Conservation (phyloP, 78 protist species). For the Emiliania huxleyi region DNA sequence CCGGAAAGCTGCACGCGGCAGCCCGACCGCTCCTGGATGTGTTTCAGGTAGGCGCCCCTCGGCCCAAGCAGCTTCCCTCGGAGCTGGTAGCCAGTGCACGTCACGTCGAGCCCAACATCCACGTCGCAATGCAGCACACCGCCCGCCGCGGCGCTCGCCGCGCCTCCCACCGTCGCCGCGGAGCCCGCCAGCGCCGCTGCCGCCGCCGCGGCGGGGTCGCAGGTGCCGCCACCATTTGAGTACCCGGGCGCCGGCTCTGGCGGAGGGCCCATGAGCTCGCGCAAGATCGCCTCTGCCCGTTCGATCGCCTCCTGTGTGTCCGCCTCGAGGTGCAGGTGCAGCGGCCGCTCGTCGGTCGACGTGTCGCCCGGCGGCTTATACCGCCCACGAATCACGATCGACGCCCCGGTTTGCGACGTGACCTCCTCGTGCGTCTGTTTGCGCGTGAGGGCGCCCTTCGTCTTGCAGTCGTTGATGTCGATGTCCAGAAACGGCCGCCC, state of each 20-base stretch:
- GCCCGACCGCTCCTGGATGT: background rate
- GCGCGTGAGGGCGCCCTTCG: background rate
- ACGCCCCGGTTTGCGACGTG: background rate
- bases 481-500: no score
- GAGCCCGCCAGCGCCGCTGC: background rate
- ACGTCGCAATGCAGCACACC: background rate
- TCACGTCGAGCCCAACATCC: background rate
- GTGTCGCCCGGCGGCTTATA: constrained; percentile 7
- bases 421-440: constrained; percentile 7
- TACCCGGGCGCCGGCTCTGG: background rate
- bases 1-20: background rate
- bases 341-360: background rate
- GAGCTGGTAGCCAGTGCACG: background rate
- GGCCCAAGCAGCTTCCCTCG: constrained; percentile 10
- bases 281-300: background rate
- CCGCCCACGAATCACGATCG: background rate
- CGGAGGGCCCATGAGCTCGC: background rate
- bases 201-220: background rate
- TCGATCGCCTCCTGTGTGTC: background rate
- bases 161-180: background rate
- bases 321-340: background rate
- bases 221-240: background rate
- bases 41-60: background rate
- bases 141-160: background rate
- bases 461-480: background rate